Base-by-base conservation (phyloP, 768 basidiomycete genomes). In the Coprinopsis cinerea region DNA sequence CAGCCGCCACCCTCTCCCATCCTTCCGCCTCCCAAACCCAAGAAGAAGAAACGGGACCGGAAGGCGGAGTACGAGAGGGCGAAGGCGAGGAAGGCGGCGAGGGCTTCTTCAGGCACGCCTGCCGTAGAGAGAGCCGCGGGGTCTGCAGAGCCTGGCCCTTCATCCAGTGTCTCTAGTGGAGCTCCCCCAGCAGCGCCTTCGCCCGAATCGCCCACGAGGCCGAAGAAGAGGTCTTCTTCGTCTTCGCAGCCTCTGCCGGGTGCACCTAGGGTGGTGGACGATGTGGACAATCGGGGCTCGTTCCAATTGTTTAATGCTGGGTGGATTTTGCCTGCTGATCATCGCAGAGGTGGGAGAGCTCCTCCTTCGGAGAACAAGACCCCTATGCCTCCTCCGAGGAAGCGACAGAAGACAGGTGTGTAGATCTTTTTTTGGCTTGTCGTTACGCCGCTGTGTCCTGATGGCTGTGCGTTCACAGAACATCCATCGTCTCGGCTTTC, bases 301-400 rank as follows among this genome's bases (percentile, higher is more conserved):
- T 96, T 95, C 72, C 78, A 72, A 60, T 66, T 84, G 67, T 95
- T 95, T 67, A 85, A 96, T 51, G 71, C 74, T 20, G 92, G 92
- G 0, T 94, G 91, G 92, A 89, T 95, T 6, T 67, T 94, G 13
- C 88, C 90, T 20, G 71, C 81, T 2, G 88, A 85, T 27, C 77
- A 81, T 45, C 77, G 80, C 55, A 75, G 92, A 26, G 77, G 82
- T 25, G 81, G 81, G 18, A 69, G 86, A 13, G 35, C 57, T 5
- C 63, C 66, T 18, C 60, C 70, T 13, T 53, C 73, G 9, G 79
- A 81, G 22, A 68, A 73, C 32, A 64, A 63, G n/a, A 57, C 61
- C 2, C 53, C n/a, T n/a, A n/a, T 71, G 25, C 77, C 74, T 27
- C 77, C 81, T 9, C 78, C 81, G 17, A 78, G 69, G 64, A 84